phyloP scores from a whole-genome alignment of 805 yeast genomes.

The Wickerhamomyces queroliae region DNA sequence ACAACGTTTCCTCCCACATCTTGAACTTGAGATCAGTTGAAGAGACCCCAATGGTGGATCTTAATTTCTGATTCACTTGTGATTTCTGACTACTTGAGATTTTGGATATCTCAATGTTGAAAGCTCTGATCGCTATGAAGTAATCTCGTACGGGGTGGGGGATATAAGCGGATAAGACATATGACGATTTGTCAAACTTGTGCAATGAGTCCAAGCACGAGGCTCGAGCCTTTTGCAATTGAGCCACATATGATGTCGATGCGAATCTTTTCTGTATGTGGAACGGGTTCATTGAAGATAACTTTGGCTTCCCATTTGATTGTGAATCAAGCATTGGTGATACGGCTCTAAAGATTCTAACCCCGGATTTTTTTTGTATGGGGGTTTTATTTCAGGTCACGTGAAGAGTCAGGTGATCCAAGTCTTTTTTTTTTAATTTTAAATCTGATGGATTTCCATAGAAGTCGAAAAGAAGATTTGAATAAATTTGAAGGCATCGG shows the following conservation, averaged over 20 bases:
- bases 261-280: not conserved
- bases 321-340: too few relatives aligned
- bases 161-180: constrained; percentile 59
- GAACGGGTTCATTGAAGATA: too few relatives aligned
- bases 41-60: constrained; percentile 14
- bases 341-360: too few relatives aligned
- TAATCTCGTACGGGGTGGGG: constrained; percentile 61
- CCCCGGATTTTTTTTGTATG: too few relatives aligned
- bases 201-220: constrained; percentile 24
- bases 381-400: too few relatives aligned
- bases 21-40: constrained; percentile 47
- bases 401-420: too few relatives aligned
- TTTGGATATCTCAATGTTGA: constrained; percentile 58
- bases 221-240: constrained; percentile 1
- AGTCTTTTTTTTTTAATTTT: too few relatives aligned
- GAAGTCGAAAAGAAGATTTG: too few relatives aligned
- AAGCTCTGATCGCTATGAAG: constrained; percentile 57
- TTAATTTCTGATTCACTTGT: constrained; percentile 27
- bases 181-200: constrained; percentile 55
- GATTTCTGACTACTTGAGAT: constrained; percentile 20
- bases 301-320: too few relatives aligned
- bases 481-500: too few relatives aligned
- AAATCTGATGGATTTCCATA: too few relatives aligned
- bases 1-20: constrained; percentile 66
- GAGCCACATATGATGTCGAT: not conserved